Evolutionary conservation across 306 rosid genomes (phyloP), one percentile per base, ranked within the genome.

Genomic region (Dryas alaskensis): DNA sequence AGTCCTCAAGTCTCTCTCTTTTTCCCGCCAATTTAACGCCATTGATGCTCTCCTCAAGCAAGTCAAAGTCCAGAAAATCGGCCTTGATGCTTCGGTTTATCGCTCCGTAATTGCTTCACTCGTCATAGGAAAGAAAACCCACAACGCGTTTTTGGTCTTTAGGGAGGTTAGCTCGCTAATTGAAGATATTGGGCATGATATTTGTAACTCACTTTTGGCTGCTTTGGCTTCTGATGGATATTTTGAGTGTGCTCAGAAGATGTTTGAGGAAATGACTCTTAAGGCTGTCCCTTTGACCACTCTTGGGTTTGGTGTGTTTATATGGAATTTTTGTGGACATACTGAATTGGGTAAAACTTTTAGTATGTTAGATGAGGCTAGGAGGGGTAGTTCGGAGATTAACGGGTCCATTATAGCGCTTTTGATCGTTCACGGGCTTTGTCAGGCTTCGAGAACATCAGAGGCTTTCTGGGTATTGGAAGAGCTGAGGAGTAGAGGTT

Each of bases 261-360:
- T 94, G 80, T 87, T 89, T 16, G 90, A 60, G 42, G 90, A 87
- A 91, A 91, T 94, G 95, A 42, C 64, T 68, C 60, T 61, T 0
- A 84, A 78, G 73, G 70, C 78, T 39, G 79, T 87, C 4, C 78
- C 82, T 71, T 73, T 94, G 0, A 89, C 76, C 60, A 89, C 97
- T 0, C 67, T 88, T 45, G 98, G 98, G 5, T 89, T 94, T 73
- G 97, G 98, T 58, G 90, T 87, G 65, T 94, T 91, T 72, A 14
- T 84, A 44, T 91, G 90, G 91, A 74, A 80, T 75, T 62, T 84
- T 46, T 87, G 96, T 54, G 73, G 71, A 39, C 76, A 76, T 64
- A 82, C 80, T 65, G 88, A 83, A 73, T 14, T 87, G 74, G 76
- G 73, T 69, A 67, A 49, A 22, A 82, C 83, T 59, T 61, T 91